Conservation (phyloP, 2,329 filamentous ascomycete genomes). For the Diaporthe ampelina region DNA sequence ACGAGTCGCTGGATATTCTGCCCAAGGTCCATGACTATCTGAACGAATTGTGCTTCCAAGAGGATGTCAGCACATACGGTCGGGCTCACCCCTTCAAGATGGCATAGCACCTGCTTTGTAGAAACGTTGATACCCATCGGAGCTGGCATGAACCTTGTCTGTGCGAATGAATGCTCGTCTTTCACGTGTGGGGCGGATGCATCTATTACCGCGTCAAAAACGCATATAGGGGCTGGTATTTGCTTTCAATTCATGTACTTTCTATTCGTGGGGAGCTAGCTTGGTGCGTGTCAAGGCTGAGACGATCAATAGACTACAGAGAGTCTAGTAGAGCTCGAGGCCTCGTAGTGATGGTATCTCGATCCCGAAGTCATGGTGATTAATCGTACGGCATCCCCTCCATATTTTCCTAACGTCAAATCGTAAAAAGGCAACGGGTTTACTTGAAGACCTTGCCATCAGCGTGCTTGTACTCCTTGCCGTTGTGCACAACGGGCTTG, state of each 20-base stretch:
- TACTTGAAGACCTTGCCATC: slow-evolving; percentile 99
- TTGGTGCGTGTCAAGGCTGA: slow-evolving; percentile 19
- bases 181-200: no score
- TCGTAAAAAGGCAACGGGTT: slow-evolving; percentile 50
- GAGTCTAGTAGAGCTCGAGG: slow-evolving; percentile 29
- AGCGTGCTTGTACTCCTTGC: slow-evolving; percentile 90
- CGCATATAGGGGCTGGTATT: not conserved
- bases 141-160: not conserved
- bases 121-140: slow-evolving; percentile 3
- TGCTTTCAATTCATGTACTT: slow-evolving; percentile 35
- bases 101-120: slow-evolving; percentile 43
- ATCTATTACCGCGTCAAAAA: not conserved
- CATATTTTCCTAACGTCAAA: slow-evolving; percentile 41
- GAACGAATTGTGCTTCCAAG: slow-evolving; percentile 65
- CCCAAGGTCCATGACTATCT: slow-evolving; percentile 74
- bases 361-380: slow-evolving; percentile 37
- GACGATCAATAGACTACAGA: slow-evolving; percentile 25
- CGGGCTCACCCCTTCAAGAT: slow-evolving; percentile 63
- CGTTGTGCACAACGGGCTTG: slow-evolving; percentile 81
- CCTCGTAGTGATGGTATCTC: slow-evolving; percentile 37
- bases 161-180: not conserved
- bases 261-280: slow-evolving; percentile 35
- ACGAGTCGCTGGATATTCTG: slow-evolving; percentile 61
- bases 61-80: slow-evolving; percentile 75
- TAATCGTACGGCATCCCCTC: slow-evolving; percentile 38